Conservation (phyloP, 2,329 filamentous ascomycete genomes). For the Talaromyces sp. region DNA sequence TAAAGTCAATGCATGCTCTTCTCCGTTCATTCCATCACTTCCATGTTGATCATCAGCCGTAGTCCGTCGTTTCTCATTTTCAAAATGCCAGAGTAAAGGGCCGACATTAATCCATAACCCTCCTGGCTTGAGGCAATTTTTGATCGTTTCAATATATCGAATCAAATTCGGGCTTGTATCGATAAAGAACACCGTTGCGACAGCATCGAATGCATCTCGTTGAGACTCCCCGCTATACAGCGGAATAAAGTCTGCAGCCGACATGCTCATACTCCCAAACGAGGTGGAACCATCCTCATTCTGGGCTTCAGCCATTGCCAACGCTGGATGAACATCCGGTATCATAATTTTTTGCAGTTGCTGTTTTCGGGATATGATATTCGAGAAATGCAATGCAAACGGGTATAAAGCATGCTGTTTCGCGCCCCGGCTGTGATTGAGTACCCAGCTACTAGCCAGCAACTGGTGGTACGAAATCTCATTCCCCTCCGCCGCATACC, state of each 20-base stretch:
- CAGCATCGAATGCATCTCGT: constrained; percentile 68
- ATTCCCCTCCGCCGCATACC: constrained; percentile 80
- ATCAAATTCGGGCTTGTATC: constrained; percentile 95
- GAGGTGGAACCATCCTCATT: constrained; percentile 27
- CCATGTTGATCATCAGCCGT: constrained; percentile 37
- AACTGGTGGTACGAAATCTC: constrained; percentile 97
- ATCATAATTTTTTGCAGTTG: constrained; percentile 73
- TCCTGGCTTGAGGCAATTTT: constrained; percentile 70
- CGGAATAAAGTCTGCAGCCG: constrained; percentile 88
- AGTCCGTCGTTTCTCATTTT: constrained; percentile 51
- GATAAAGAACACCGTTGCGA: constrained; percentile 91
- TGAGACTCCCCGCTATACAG: constrained; percentile 69
- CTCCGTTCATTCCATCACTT: constrained; percentile 34
- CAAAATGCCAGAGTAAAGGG: constrained; percentile 93
- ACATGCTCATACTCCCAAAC: constrained; percentile 81
- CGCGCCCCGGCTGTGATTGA: constrained; percentile 55
- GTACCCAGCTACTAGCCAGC: constrained; percentile 68
- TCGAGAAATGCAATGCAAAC: constrained; percentile 85
- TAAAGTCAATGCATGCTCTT: constrained; percentile 17
- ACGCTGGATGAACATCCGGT: constrained; percentile 75
- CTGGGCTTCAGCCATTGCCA: constrained; percentile 48
- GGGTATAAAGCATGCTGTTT: constrained; percentile 74
- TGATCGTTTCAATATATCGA: constrained; percentile 81
- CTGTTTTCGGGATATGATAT: constrained; percentile 69
- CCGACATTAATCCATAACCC: constrained; percentile 89